phyloP scores from a whole-genome alignment of 768 basidiomycete species.

The Pleurotus djamor region DNA sequence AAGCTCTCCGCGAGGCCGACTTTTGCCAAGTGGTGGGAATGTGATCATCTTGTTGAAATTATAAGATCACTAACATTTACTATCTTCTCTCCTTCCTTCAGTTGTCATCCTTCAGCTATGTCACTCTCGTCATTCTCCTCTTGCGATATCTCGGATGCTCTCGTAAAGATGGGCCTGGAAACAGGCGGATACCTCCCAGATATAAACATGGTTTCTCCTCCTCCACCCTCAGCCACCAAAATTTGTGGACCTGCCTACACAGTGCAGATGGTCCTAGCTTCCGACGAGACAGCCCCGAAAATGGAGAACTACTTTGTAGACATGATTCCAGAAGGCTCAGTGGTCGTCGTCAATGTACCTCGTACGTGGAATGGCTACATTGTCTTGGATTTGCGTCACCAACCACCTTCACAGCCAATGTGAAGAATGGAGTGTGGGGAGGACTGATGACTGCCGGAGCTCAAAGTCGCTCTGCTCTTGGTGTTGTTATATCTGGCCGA shows the following conservation, averaged over 20 bases:
- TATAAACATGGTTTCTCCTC: constrained; percentile 53
- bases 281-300: constrained; percentile 60
- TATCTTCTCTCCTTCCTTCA: background rate
- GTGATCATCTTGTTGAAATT: no score
- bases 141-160: constrained; percentile 87
- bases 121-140: constrained; percentile 48
- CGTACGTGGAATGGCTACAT: constrained; percentile 38
- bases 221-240: constrained; percentile 24
- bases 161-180: constrained; percentile 71
- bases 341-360: constrained; percentile 75
- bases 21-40: no score
- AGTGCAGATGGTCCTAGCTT: constrained; percentile 71
- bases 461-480: constrained; percentile 62
- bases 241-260: constrained; percentile 84
- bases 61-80: constrained; percentile 4
- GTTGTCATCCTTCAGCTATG: no score
- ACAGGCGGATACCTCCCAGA: constrained; percentile 85
- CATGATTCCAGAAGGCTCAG: constrained; percentile 56
- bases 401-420: constrained; percentile 36
- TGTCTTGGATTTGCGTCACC: constrained; percentile 13
- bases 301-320: constrained; percentile 80
- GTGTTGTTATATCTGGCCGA: constrained; percentile 81
- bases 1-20: no score
- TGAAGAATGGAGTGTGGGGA: constrained; percentile 87
- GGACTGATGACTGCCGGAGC: constrained; percentile 91